phyloP scores from a whole-genome alignment of 2,329 filamentous ascomycete species.

The Penicillium sp. region DNA sequence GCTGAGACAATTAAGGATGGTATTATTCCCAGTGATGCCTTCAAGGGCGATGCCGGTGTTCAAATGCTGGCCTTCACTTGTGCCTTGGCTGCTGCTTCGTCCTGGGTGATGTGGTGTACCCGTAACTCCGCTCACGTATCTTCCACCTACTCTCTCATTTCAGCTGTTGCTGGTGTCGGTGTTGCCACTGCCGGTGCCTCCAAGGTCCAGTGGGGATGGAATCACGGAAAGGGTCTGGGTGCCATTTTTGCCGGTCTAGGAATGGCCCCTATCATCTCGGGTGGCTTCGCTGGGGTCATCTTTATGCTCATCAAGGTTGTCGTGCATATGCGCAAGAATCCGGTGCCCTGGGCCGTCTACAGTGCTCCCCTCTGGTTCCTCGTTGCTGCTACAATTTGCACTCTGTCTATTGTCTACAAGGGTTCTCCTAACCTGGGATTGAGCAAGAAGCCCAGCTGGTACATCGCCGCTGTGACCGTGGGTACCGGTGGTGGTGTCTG shows the following conservation, averaged over 20 bases:
- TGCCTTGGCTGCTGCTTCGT: constrained; percentile 32
- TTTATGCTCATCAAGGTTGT: constrained; percentile 68
- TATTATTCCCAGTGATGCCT: constrained; percentile 60
- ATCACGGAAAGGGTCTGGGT: constrained; percentile 61
- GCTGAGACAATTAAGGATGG: constrained; percentile 77
- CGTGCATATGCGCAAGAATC: constrained; percentile 69
- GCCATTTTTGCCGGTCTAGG: constrained; percentile 61
- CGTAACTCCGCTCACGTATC: constrained; percentile 68
- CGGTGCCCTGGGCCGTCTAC: constrained; percentile 67
- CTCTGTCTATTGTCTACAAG: constrained; percentile 75
- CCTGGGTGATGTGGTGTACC: constrained; percentile 79
- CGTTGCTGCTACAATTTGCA: constrained; percentile 68
- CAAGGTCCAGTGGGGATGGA: constrained; percentile 66
- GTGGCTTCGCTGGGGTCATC: constrained; percentile 60
- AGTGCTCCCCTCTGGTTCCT: constrained; percentile 73
- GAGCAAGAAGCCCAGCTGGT: constrained; percentile 58
- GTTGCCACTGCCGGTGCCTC: constrained; percentile 61
- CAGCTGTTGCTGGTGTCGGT: constrained; percentile 64
- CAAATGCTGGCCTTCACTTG: constrained; percentile 57
- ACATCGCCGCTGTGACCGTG: constrained; percentile 62
- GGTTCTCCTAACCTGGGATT: constrained; percentile 65
- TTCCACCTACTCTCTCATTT: constrained; percentile 67
- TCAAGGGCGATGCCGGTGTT: constrained; percentile 58
- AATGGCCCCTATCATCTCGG: constrained; percentile 67
- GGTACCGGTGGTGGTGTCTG: constrained; percentile 59